Percentiles rank a stretch among this genome's conserved stretches.
phyloP scores from a whole-genome alignment of 202 grass and related monocot genomes.

The Carex arenaria region DNA sequence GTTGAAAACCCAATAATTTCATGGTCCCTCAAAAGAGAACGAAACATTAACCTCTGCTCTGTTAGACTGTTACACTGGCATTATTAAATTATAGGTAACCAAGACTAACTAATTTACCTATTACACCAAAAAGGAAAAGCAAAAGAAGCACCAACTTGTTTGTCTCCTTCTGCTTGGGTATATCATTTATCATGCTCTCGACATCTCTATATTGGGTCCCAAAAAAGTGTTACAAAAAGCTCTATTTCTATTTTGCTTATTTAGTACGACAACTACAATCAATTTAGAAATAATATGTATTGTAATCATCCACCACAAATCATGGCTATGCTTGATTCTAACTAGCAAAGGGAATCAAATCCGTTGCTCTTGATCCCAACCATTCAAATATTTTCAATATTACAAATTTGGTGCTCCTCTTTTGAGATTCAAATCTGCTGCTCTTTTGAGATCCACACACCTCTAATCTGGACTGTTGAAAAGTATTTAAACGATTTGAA shows the following conservation, averaged over 20 bases:
- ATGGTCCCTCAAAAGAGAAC: conserved; percentile 6
- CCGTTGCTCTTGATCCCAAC: too few relatives aligned
- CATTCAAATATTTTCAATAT: too few relatives aligned
- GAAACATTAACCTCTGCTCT: conserved; percentile 16
- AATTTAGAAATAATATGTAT: not conserved
- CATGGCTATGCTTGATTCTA: not conserved
- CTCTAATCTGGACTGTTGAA: too few relatives aligned
- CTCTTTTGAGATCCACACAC: too few relatives aligned
- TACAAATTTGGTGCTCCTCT: too few relatives aligned
- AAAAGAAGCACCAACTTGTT: not conserved
- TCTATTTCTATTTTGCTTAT: not conserved
- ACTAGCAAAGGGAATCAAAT: too few relatives aligned
- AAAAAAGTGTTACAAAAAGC: not conserved
- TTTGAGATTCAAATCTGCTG: too few relatives aligned
- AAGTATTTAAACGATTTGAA: too few relatives aligned
- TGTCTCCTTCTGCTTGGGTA: not conserved
- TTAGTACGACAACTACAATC: not conserved
- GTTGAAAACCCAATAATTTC: conserved; percentile 14
- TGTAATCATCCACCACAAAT: not conserved
- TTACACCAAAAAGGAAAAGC: not conserved
- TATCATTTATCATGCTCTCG: not conserved
- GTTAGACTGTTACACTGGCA: not conserved
- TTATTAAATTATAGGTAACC: conserved; percentile 11
- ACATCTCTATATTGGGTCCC: not conserved
- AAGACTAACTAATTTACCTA: conserved; percentile 23